Evolutionary conservation across 371 early-diverging fungal genomes (phyloP).

Genomic region (Mucor lusitanicus): DNA sequence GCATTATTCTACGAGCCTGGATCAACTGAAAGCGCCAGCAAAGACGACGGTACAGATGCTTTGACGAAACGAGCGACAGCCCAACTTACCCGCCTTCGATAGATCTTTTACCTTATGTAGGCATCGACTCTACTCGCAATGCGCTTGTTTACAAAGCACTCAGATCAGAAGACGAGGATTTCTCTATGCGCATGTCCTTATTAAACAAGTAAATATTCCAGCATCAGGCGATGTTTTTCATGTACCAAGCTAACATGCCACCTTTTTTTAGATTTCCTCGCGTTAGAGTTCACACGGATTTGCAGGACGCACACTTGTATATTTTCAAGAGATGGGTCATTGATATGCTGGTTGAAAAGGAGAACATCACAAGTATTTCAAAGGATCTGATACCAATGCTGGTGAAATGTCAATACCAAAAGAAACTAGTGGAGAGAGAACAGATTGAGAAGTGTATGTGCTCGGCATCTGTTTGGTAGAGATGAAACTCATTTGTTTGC

Average conservation of each 20-base stretch:
- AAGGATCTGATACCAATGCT: constrained; percentile 86
- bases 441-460: constrained; percentile 66
- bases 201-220: constrained; percentile 53
- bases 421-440: constrained; percentile 65
- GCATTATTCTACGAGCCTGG: constrained; percentile 78
- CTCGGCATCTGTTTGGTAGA: background rate
- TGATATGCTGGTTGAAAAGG: constrained; percentile 71
- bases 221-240: background rate
- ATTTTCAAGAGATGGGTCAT: constrained; percentile 90
- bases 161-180: constrained; percentile 64
- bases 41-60: constrained; percentile 49
- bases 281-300: constrained; percentile 70
- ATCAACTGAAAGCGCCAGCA: constrained; percentile 56
- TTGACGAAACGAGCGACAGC: background rate
- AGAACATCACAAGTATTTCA: constrained; percentile 75
- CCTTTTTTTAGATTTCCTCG: constrained; percentile 63
- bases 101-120: constrained; percentile 70
- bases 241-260: background rate
- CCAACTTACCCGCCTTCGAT: background rate
- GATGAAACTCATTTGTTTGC: background rate
- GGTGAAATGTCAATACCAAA: constrained; percentile 77
- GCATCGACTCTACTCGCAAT: constrained; percentile 74
- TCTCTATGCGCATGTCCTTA: constrained; percentile 77
- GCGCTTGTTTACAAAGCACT: constrained; percentile 72
- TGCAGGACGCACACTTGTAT: constrained; percentile 90